Base-by-base conservation (phyloP, 1,284 basidiomycete species). In the Xerocomus nothofagi region DNA sequence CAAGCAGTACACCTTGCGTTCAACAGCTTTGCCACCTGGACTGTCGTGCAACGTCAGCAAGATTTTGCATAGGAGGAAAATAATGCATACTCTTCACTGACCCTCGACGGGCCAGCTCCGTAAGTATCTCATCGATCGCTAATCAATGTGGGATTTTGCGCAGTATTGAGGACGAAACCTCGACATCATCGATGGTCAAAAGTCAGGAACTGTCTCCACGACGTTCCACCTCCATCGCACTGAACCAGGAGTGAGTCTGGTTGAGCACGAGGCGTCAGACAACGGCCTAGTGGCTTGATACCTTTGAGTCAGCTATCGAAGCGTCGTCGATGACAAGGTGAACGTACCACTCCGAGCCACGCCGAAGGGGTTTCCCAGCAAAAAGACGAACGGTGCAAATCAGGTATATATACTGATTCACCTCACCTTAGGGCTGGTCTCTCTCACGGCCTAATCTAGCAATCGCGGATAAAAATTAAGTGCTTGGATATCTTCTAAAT, bases 331-430 rank as follows among this genome's bases (percentile, higher is more conserved):
- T 20, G 5, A 3, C 1, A 14, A 31, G 0, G 23, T 11, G 33
- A 18, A 50, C 60, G 3, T 36, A 60, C 63, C 51, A 30, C 39
- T 38, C 31, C 30, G 23, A 51, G 41, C 52, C 55, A 54, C 31
- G 44, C 66, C 68, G 67, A 70, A 66, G 68, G 68, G 65, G 65
- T 67, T 68, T 65, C 67, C 68, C 65, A 7, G 57, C 14, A 49
- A 34, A 23, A 54, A 7, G 7, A 0, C 0, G 29, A 26, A 9
- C 0, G 0, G 18, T 7, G n/a, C 7, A 11, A 8, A 38, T 1
- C 23, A 4, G 17, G 26, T 51, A 44, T 52, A 42, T 67, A 67
- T 67, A 53, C 15, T 26, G 15, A 38, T 26, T 43, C 39, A 33
- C 9, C 23, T 18, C 14, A 5, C 53, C 34, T 70, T 60, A 67